Conservation (phyloP, 345 rosid species). For the Microthlaspi erraticum region DNA sequence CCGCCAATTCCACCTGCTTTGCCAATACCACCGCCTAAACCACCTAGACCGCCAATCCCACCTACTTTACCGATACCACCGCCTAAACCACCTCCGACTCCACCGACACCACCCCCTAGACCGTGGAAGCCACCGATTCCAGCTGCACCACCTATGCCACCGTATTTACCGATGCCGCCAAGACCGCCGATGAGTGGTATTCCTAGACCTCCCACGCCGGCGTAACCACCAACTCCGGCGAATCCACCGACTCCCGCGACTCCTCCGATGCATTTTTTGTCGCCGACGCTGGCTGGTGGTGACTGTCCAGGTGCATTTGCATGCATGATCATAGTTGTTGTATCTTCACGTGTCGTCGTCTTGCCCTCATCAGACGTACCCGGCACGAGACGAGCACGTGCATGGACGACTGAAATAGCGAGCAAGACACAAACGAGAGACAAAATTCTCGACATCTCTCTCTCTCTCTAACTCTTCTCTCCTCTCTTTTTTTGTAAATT, state of each 20-base stretch:
- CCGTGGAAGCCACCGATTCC: constrained; percentile 51
- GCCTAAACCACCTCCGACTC: constrained; percentile 38
- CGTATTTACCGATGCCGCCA: constrained; percentile 65
- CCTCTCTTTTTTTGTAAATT: background rate
- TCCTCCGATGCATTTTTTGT: constrained; percentile 56
- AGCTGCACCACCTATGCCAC: constrained; percentile 57
- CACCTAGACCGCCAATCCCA: constrained; percentile 47
- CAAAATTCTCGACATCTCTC: constrained; percentile 40
- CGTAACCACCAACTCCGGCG: constrained; percentile 73
- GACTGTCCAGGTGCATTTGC: constrained; percentile 49
- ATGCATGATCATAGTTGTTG: constrained; percentile 35
- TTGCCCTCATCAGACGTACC: constrained; percentile 14
- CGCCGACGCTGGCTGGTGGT: constrained; percentile 52
- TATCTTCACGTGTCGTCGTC: constrained; percentile 25
- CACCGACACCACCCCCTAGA: constrained; percentile 47
- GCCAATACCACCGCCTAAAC: constrained; percentile 44
- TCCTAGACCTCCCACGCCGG: constrained; percentile 62
- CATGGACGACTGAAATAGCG: constrained; percentile 26
- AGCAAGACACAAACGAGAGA: constrained; percentile 37
- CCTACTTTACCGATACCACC: constrained; percentile 38
- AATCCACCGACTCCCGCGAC: constrained; percentile 69
- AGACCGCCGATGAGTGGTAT: constrained; percentile 64
- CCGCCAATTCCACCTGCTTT: constrained; percentile 39
- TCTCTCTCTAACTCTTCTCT: background rate
- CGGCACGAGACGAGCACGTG: constrained; percentile 45